Base-by-base conservation (phyloP, 495 filamentous ascomycete species). In the Penicillium samsonianum region DNA sequence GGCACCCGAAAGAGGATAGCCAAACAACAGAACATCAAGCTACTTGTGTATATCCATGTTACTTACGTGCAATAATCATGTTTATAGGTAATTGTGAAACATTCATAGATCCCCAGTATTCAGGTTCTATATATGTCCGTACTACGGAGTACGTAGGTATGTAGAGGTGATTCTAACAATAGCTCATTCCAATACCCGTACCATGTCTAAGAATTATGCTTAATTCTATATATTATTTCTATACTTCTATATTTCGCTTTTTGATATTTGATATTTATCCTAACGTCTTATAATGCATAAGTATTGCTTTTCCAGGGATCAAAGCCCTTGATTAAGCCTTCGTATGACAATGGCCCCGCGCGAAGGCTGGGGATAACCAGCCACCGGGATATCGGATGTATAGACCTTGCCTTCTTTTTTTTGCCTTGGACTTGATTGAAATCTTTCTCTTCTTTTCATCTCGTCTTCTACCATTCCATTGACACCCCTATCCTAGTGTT, bases 331-430 rank as follows among this genome's bases (percentile, higher is more conserved):
- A 30, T 37, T 49, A 33, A 30, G 26, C 45, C 8, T 48, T 48
- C 45, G 45, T 48, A 52, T 52, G 49, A 40, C 49, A 61, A 41
- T 47, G 46, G 48, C 60, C 65, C 65, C 63, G 58, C 61, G 53
- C 59, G 65, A 66, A 62, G 65, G 63, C 66, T 69, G 64, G 66
- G 64, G 62, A 60, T 43, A 62, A 62, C 66, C 68, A 71, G 68
- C 68, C 68, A 69, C 68, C 68, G 50, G 53, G 56, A 51, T 64
- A 65, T 55, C 53, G 42, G 33, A 55, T 55, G 54, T 64, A 62
- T 67, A 67, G 50, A 56, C 33, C 31, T 48, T 60, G 22, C 35
- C 10, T 41, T 19, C 4, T 40, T 28, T 19, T 28, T 45, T 16
- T 26, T 46, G 20, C 30, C 40, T 50, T 50, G 51, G 42, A 8